These are phyloP conservation scores for Sporothrix globosa DNA, from an alignment of 2,329 filamentous ascomycete genomes.

Conservation along the genomic window DNA sequence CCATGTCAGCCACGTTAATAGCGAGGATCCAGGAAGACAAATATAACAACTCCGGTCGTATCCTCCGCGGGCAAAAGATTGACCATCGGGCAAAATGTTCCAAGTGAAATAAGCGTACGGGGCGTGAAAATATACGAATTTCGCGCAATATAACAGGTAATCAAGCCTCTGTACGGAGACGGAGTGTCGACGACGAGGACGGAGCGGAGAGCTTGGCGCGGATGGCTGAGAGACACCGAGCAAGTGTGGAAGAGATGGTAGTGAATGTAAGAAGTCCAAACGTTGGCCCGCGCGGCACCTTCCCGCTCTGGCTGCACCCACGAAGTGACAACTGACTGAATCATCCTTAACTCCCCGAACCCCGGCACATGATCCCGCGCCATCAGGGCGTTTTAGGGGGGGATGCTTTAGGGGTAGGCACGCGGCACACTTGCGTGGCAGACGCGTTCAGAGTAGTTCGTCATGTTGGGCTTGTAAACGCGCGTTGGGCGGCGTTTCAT, in stretches of 20 bases:
- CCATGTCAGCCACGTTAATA: too few relatives aligned
- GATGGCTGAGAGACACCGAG: background rate
- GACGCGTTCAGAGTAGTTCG: background rate
- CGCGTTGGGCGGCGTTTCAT: background rate
- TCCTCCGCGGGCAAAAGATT: background rate
- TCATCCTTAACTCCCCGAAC: constrained; percentile 10
- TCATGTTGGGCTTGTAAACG: background rate
- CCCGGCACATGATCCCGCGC: constrained; percentile 12
- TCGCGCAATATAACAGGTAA: background rate
- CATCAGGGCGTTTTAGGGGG: background rate
- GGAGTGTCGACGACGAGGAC: constrained; percentile 9
- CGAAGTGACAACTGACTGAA: background rate
- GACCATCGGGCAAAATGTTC: background rate
- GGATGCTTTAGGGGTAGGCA: background rate
- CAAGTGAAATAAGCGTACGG: background rate
- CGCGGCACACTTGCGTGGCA: background rate
- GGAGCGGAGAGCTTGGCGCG: constrained; percentile 4
- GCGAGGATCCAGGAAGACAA: too few relatives aligned
- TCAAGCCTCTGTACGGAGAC: background rate
- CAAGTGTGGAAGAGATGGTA: too few relatives aligned
- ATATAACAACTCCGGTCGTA: background rate
- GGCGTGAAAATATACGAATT: background rate
- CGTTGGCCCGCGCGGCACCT: too few relatives aligned
- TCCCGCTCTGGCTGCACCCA: too few relatives aligned
- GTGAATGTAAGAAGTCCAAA: too few relatives aligned